Percentiles rank a stretch among this genome's conserved stretches.
phyloP scores from a whole-genome alignment of 306 rosid species.

The Begonia loranthoides region DNA sequence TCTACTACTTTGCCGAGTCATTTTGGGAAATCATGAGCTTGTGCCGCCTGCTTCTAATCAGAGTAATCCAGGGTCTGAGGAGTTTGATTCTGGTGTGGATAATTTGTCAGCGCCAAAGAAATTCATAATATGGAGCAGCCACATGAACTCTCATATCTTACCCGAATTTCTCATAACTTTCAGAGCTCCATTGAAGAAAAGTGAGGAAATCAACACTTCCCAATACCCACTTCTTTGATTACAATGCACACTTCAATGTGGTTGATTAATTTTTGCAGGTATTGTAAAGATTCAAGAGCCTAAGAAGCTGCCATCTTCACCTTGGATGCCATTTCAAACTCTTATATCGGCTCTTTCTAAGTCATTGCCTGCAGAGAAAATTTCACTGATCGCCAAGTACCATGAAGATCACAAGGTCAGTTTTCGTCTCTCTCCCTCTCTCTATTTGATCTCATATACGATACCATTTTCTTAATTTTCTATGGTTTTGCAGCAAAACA shows the following conservation, averaged over 20 bases:
- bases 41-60: constrained; percentile 42
- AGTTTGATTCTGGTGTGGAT: constrained; percentile 69
- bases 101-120: constrained; percentile 33
- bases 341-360: constrained; percentile 47
- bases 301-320: constrained; percentile 47
- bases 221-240: too few relatives aligned
- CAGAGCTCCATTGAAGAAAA: constrained; percentile 32
- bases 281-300: constrained; percentile 19
- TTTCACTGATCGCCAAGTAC: constrained; percentile 33
- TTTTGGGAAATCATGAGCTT: constrained; percentile 57
- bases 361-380: constrained; percentile 30
- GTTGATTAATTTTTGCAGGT: constrained; percentile 25
- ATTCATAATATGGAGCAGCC: constrained; percentile 51
- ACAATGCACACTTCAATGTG: background rate
- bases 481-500: constrained; percentile 36
- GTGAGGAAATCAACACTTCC: constrained; percentile 17
- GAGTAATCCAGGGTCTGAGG: constrained; percentile 40
- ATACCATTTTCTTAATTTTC: background rate
- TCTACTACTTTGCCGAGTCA: constrained; percentile 62
- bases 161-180: constrained; percentile 61
- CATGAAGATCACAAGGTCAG: constrained; percentile 39
- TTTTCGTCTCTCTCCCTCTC: background rate
- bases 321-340: constrained; percentile 69
- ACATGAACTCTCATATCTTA: constrained; percentile 66
- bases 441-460: background rate